phyloP scores from a whole-genome alignment of 2,329 filamentous ascomycete species.

The Xylaria sp. region DNA sequence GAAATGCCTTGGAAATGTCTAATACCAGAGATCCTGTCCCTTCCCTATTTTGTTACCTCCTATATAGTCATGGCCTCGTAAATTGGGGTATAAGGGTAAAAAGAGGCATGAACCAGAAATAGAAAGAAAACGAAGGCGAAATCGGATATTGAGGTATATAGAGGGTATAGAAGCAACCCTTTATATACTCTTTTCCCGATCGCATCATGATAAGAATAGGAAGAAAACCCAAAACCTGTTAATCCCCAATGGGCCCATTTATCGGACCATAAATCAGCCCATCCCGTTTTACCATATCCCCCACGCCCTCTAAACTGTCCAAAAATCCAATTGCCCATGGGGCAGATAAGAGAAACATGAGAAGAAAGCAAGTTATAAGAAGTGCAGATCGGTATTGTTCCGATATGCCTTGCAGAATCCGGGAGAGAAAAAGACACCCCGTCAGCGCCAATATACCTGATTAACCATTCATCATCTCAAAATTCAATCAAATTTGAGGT shows the following conservation, averaged over 20 bases:
- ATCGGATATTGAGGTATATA: neutral
- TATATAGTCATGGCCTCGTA: slow-evolving; percentile 9
- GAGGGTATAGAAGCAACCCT: slow-evolving; percentile 1
- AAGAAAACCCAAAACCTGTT: slow-evolving; percentile 8
- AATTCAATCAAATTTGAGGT: neutral
- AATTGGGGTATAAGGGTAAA: slow-evolving; percentile 12
- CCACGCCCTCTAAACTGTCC: neutral
- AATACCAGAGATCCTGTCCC: neutral
- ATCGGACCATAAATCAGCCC: slow-evolving; percentile 31
- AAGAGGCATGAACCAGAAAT: neutral
- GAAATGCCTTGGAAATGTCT: slow-evolving; percentile 4
- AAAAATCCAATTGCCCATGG: slow-evolving; percentile 1
- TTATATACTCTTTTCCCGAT: slow-evolving; percentile 3
- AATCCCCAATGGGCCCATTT: slow-evolving; percentile 24
- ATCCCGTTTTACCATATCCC: slow-evolving; percentile 11
- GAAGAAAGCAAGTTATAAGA: neutral
- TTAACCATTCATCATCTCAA: neutral
- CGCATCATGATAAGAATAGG: slow-evolving; percentile 1
- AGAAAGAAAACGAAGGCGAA: neutral
- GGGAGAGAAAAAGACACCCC: neutral
- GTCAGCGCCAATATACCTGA: neutral
- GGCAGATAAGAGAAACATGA: neutral
- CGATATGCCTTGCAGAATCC: neutral
- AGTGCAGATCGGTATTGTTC: neutral
- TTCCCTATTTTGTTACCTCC: neutral